Evolutionary conservation across 306 rosid genomes (phyloP), one percentile per base, ranked within the genome.

Genomic region (Lathyrus tuberosus): DNA sequence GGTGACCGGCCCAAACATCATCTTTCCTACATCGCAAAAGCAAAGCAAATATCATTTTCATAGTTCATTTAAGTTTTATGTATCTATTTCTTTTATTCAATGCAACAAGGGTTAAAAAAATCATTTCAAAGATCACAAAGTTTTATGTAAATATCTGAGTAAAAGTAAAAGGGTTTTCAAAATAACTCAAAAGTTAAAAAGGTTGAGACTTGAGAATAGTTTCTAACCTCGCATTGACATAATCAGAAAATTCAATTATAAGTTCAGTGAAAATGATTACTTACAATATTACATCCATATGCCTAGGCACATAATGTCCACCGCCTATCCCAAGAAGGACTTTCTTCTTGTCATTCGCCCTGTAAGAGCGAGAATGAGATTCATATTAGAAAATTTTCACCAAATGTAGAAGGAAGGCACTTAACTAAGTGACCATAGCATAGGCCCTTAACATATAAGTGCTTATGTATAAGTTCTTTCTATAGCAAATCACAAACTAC

Each of bases 301-400:
- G 97, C 58, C 96, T 85, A 79, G 97, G 99, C 1, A 81, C 96
- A 60, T 94, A 94, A 76, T 94, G 99, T 75, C 97, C 99, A 66
- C 99, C 99, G 11, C 95, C 97, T 60, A 94, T 78, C 44, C 99
- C 99, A 44, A 94, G 92, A 71, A 91, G 96, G 75, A 94, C 88
- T 82, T 26, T 89, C 73, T 89, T 89, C 78, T 86, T 86, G 59
- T 24, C 72, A 18, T 79, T 89, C 75, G 89, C 95, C 88, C 97
- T 94, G 37, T 14, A 42, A 59, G 52, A 78, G 22, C 35, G 79
- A 77, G 59, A 48, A 47, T 33, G 31, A 62, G 62, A 58, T 28
- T 69, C 46, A 48, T 16, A 28, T 61, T 52, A 81, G 51, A 35
- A 52, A 69, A 53, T 18, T 38, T 60, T 22, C 38, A 48, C 44